Evolutionary conservation across 805 yeast species (phyloP), one percentile per base, ranked within the genome.

Genomic region (Ogataea ganodermae): DNA sequence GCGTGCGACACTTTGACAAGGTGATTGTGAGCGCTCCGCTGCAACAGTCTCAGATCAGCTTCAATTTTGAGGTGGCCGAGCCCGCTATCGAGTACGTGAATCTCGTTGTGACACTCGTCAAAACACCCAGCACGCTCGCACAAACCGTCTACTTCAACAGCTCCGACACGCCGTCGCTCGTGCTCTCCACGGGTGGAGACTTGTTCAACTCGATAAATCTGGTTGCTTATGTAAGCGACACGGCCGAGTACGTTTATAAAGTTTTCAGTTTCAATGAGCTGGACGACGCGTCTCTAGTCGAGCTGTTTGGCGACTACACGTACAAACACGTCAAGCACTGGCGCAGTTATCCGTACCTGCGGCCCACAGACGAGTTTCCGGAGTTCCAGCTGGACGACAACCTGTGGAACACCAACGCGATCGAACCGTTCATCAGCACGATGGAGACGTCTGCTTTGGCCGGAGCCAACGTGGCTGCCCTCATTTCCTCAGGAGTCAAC

Each of bases 401-500:
- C 16, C 66, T 72, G 33, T 76, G 72, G 71, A 75, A 75, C 46
- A 54, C 74, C 50, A 74, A 73, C 50, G 63, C 68, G 1, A 74
- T 77, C 62, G 82, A 77, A 50, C 58, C 66, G 8, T 70, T 77
- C 36, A 66, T 75, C 41, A 72, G 78, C 45, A 77, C 81, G 0
- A 74, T 77, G 80, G 82, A 77, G 51, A 75, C 81, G 0, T 63
- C 73, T 8, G 73, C 79, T 1, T 53, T 77, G 22, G 72, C 76
- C 1, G 81, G 80, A 16, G 78, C 78, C 17, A 71, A 71, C 46
- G 76, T 73, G 20, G 81, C 81, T 4, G 75, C 70, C 1, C 56
- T 75, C 37, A 66, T 76, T 3, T 53, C 70, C 5, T 5, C 23
- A 2, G 69, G 65, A 1, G 44, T 44, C 24, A 68, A 67, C 42